These are phyloP conservation scores for Cydonia oblonga DNA, from an alignment of 331 rosid genomes.

Conservation along the genomic window DNA sequence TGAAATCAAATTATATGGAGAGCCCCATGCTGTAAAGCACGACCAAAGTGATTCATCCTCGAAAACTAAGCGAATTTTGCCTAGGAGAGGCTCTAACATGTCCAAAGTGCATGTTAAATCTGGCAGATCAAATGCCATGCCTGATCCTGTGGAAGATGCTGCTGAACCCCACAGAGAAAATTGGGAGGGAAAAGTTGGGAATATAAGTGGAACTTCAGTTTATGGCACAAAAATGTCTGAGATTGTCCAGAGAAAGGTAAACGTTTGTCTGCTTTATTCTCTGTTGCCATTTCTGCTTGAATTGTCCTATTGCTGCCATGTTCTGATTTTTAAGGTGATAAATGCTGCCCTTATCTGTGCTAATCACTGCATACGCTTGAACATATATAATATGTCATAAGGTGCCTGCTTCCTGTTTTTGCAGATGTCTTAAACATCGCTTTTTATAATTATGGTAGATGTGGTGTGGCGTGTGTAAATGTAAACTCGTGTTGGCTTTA, in stretches of 20 bases:
- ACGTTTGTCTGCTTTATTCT: background rate
- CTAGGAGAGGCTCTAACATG: slow-evolving; percentile 49
- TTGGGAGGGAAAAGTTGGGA: slow-evolving; percentile 58
- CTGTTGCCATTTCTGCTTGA: too few relatives aligned
- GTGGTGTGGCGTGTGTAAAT: background rate
- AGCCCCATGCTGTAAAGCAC: slow-evolving; percentile 44
- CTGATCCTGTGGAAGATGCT: slow-evolving; percentile 56
- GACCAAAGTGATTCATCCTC: slow-evolving; percentile 55
- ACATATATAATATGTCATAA: background rate
- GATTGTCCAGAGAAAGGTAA: slow-evolving; percentile 79
- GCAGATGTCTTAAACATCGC: background rate
- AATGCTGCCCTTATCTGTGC: background rate
- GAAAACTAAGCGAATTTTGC: slow-evolving; percentile 56
- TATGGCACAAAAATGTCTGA: slow-evolving; percentile 68
- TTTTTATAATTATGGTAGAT: background rate
- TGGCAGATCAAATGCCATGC: slow-evolving; percentile 48
- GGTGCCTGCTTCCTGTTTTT: slow-evolving; percentile 4
- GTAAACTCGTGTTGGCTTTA: background rate
- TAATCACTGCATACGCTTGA: too few relatives aligned
- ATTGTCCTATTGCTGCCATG: background rate
- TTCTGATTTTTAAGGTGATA: background rate
- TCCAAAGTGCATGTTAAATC: slow-evolving; percentile 67
- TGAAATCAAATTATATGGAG: slow-evolving; percentile 48
- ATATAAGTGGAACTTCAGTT: slow-evolving; percentile 49
- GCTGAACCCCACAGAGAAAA: slow-evolving; percentile 60